These are phyloP conservation scores for Diaporthe destruens DNA, from an alignment of 2,329 filamentous ascomycete species.

Conservation along the genomic window DNA sequence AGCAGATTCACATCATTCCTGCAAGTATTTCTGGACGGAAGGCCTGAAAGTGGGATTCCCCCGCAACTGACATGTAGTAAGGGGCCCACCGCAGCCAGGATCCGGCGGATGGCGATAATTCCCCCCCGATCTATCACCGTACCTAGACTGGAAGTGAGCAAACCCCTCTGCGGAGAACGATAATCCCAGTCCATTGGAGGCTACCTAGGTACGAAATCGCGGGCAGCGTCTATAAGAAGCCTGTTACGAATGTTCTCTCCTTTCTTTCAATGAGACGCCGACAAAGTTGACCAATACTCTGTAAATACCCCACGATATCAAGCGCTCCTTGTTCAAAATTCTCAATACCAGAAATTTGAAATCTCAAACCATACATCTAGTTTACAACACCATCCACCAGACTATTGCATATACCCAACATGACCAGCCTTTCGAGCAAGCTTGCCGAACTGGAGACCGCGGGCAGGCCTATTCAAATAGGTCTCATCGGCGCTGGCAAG, in stretches of 20 bases:
- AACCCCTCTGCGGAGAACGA: background rate
- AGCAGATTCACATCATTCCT: background rate
- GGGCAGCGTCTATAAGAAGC: too few relatives aligned
- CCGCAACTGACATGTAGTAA: slow-evolving; percentile 2
- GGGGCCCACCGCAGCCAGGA: background rate
- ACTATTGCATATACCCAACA: background rate
- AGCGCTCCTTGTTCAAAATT: background rate
- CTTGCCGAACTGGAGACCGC: slow-evolving; percentile 3
- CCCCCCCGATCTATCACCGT: background rate
- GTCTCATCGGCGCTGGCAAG: slow-evolving; percentile 60
- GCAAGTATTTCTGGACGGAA: background rate
- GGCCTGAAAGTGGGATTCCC: background rate
- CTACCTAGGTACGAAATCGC: too few relatives aligned
- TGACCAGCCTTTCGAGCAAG: slow-evolving; percentile 1
- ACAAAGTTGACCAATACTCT: background rate
- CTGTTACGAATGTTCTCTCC: background rate
- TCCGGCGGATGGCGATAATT: slow-evolving; percentile 1
- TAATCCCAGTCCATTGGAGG: background rate
- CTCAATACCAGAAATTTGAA: background rate
- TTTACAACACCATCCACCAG: background rate
- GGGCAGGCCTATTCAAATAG: slow-evolving; percentile 51
- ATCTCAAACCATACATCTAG: background rate
- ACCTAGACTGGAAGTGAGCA: background rate
- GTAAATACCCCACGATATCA: background rate
- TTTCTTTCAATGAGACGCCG: background rate